Evolutionary conservation across 139 green algal species (phyloP), one percentile per base, ranked within the genome.

Genomic region (Tetradesmus lagerheimii): DNA sequence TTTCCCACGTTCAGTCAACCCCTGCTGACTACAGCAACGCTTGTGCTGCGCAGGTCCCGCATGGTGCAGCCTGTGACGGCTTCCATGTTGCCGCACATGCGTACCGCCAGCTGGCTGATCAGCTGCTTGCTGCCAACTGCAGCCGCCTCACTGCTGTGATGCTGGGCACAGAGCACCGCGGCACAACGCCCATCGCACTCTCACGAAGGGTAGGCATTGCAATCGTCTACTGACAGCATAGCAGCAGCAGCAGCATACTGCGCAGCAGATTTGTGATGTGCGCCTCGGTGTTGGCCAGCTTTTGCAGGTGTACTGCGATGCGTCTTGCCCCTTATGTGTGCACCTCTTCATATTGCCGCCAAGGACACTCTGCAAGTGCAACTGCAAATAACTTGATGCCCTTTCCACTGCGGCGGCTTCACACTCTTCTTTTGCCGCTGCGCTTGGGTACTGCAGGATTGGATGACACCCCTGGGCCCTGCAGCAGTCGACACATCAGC

Each of bases 121-220:
- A 74, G n/a, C 53, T 81, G 41, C 50, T 62, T 14, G 29, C n/a
- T 1, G n/a, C 16, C 3, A 14, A 39, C 15, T 89, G 85, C 71
- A 47, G 29, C 37, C 34, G 66, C 18, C 43, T 83, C 2, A 89
- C 85, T 45, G 85, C 85, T 37, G 85, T 89, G 35, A 43, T 89
- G n/a, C 34, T 89, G 14, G 85, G 85, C 0, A 89, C 85, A 29
- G 85, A 89, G 43, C 85, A 89, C 47, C 29, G 43, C 29, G 85
- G 74, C 45, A 89, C 71, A 14, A 89, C 85, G 37, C 85, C 85
- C 6, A 77, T 89, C n/a, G 85, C 85, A 18, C 85, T 89, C 12
- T 89, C 85, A 77, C 31, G 34, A 11, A n/a, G 37, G 71, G 85
- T 89, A 34, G 45, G 37, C 16, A 6, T 35, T 20, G n/a, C n/a